Evolutionary conservation across 352 stramenopile species (phyloP).

Genomic region (Phytophthora uliginosa): DNA sequence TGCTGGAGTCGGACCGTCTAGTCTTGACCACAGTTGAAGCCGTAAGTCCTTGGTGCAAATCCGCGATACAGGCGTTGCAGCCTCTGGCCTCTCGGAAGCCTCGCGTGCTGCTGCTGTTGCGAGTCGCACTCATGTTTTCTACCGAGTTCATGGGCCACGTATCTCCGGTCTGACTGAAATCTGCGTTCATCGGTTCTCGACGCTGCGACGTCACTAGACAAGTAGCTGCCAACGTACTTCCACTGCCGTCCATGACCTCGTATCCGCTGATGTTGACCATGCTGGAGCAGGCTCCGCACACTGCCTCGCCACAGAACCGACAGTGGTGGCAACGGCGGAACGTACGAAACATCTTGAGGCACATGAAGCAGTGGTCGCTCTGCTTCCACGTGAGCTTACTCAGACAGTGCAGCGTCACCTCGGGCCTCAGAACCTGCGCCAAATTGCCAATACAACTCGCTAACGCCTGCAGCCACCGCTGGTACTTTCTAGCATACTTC

Average conservation of each 20-base stretch:
- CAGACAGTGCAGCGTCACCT: constrained; percentile 46
- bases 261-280: constrained; percentile 61
- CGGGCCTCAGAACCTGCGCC: constrained; percentile 22
- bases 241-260: constrained; percentile 40
- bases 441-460: constrained; percentile 52
- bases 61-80: constrained; percentile 45
- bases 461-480: constrained; percentile 42
- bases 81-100: constrained; percentile 30
- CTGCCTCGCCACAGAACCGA: constrained; percentile 75
- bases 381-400: constrained; percentile 65
- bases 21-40: constrained; percentile 22
- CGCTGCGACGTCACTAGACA: constrained; percentile 24
- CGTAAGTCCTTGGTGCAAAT: constrained; percentile 42
- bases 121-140: constrained; percentile 8
- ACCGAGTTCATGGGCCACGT: constrained; percentile 21
- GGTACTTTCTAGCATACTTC: constrained; percentile 46
- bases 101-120: constrained; percentile 25
- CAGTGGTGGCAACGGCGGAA: constrained; percentile 83
- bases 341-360: constrained; percentile 74
- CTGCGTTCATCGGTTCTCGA: constrained; percentile 12
- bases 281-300: constrained; percentile 73
- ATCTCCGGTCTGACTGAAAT: constrained; percentile 42
- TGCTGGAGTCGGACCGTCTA: constrained; percentile 28
- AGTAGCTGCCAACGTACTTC: constrained; percentile 29
- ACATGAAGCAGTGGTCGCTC: constrained; percentile 76